phyloP scores from a whole-genome alignment of 345 rosid genomes.

The Arabidopsis suecica region DNA sequence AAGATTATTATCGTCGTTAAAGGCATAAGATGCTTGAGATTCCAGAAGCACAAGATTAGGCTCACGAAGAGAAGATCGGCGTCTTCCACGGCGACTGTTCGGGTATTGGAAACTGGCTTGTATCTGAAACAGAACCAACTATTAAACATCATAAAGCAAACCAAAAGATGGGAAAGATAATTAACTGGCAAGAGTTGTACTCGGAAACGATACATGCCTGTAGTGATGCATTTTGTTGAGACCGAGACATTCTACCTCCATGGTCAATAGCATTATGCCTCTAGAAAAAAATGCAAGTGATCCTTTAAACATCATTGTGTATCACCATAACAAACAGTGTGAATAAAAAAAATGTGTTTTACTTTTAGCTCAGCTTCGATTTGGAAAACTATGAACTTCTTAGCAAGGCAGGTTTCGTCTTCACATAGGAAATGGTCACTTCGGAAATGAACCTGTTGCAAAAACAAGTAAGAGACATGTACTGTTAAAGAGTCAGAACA shows the following conservation, averaged over 20 bases:
- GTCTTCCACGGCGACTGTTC: constrained; percentile 70
- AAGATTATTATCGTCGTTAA: constrained; percentile 51
- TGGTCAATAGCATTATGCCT: constrained; percentile 84
- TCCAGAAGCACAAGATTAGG: constrained; percentile 27
- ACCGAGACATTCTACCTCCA: constrained; percentile 86
- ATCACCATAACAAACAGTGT: constrained; percentile 20
- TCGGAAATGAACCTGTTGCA: constrained; percentile 80
- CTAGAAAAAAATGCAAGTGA: constrained; percentile 51
- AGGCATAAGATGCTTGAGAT: constrained; percentile 28
- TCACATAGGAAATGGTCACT: constrained; percentile 86
- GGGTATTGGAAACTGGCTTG: constrained; percentile 79
- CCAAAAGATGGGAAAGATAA: background rate
- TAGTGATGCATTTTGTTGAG: constrained; percentile 77
- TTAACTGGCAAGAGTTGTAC: constrained; percentile 5
- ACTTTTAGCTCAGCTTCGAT: constrained; percentile 89
- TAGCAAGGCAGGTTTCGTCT: constrained; percentile 87
- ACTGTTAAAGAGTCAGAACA: background rate
- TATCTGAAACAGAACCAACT: constrained; percentile 50
- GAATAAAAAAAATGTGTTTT: constrained; percentile 12
- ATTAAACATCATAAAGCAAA: constrained; percentile 19
- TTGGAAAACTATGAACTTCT: constrained; percentile 84
- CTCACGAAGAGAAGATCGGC: constrained; percentile 56
- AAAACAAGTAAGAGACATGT: constrained; percentile 9
- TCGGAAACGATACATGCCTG: constrained; percentile 54
- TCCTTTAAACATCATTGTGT: background rate